Evolutionary conservation across 306 rosid species (phyloP).

Genomic region (Astragalus membranaceus): DNA sequence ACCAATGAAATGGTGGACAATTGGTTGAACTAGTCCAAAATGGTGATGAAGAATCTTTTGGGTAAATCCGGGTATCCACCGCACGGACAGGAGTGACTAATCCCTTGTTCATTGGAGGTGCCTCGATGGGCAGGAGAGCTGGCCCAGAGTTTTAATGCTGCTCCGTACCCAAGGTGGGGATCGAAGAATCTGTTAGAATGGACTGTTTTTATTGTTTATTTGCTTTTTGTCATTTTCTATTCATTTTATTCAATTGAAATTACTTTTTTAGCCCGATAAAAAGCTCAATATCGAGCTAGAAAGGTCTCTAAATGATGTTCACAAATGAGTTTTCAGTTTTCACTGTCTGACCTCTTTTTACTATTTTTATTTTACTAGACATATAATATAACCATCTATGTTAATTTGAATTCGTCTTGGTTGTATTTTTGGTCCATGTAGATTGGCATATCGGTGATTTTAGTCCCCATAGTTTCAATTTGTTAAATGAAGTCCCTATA

Average conservation of each 20-base stretch:
- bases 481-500: no score
- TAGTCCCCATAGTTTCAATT: neutral
- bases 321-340: neutral
- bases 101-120: no score
- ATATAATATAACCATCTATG: neutral
- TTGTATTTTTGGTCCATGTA: neutral
- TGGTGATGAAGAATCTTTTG: no score
- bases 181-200: neutral
- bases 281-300: neutral
- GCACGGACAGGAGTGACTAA: no score
- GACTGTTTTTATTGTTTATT: neutral
- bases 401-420: neutral
- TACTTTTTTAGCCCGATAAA: neutral
- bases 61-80: no score
- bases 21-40: neutral
- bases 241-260: neutral
- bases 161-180: no score
- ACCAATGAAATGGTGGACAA: neutral
- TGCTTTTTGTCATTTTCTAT: neutral
- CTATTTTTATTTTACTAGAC: no score
- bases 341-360: neutral
- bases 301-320: neutral
- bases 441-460: neutral
- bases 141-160: no score
- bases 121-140: no score